Percentiles rank a stretch among this genome's conserved stretches.
These are phyloP conservation scores for Mortierella sp. DNA, from an alignment of 371 early-diverging fungal species.

Conservation along the genomic window DNA sequence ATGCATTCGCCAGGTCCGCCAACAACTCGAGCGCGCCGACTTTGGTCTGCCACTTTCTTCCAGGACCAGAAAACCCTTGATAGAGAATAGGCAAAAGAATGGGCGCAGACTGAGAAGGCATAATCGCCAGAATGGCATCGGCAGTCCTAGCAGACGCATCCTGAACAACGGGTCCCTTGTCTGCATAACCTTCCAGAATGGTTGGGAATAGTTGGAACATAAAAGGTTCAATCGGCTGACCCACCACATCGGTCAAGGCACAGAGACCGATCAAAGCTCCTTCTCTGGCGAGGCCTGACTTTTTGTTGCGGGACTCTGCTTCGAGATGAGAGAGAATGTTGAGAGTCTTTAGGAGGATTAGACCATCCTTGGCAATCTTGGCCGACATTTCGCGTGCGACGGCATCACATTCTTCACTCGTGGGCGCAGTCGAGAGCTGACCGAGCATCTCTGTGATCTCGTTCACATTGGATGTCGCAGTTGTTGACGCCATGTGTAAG, in stretches of 20 bases:
- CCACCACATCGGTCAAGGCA: conserved; percentile 63
- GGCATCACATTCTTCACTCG: conserved; percentile 64
- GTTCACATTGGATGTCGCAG: conserved; percentile 14
- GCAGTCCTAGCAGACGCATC: conserved; percentile 70
- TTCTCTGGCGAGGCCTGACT: conserved; percentile 71
- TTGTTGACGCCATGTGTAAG: too few species aligned
- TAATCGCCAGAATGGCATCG: conserved; percentile 57
- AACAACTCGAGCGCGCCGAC: conserved; percentile 69
- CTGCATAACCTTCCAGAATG: conserved; percentile 72
- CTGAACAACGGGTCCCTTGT: conserved; percentile 71
- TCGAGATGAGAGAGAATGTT: conserved; percentile 65
- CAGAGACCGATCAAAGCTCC: conserved; percentile 72
- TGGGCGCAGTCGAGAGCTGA: conserved; percentile 63
- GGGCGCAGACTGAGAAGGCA: conserved; percentile 65
- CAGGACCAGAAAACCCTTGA: conserved; percentile 67
- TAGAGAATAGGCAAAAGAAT: conserved; percentile 68
- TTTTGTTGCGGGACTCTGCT: conserved; percentile 69
- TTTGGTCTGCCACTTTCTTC: conserved; percentile 83
- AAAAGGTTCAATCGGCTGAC: conserved; percentile 69
- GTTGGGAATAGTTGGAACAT: conserved; percentile 62
- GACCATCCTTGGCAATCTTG: conserved; percentile 60
- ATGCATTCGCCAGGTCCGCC: conserved; percentile 61
- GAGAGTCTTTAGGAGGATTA: conserved; percentile 65
- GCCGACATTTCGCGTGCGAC: conserved; percentile 64
- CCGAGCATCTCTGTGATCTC: conserved; percentile 46